Conservation (phyloP, 495 filamentous ascomycete species). For the Aspergillus coremiiformis region DNA sequence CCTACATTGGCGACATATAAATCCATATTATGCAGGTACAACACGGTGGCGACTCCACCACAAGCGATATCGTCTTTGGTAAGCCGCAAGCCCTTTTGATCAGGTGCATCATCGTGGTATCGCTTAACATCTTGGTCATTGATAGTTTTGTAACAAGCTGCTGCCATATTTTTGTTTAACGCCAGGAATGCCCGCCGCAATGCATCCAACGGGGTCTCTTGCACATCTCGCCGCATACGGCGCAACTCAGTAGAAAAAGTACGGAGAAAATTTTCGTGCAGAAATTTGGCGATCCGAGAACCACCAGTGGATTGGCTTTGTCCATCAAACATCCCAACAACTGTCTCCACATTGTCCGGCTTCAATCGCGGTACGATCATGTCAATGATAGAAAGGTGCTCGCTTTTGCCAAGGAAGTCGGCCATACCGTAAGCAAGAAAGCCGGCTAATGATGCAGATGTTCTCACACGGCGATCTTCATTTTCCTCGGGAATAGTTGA, state of each 20-base stretch:
- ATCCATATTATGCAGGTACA: slow-evolving; percentile 83
- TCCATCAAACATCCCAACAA: slow-evolving; percentile 93
- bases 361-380: slow-evolving; percentile 91
- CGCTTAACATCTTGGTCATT: slow-evolving; percentile 58
- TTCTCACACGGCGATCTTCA: slow-evolving; percentile 90
- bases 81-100: slow-evolving; percentile 55
- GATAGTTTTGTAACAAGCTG: slow-evolving; percentile 70
- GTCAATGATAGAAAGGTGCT: slow-evolving; percentile 95
- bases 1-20: slow-evolving; percentile 93
- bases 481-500: slow-evolving; percentile 89
- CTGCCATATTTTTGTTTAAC: slow-evolving; percentile 90
- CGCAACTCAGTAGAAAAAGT: slow-evolving; percentile 79
- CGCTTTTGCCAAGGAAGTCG: slow-evolving; percentile 85
- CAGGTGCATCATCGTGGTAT: slow-evolving; percentile 61
- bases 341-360: slow-evolving; percentile 81
- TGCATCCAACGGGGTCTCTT: slow-evolving; percentile 74
- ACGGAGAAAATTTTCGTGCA: slow-evolving; percentile 87
- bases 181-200: slow-evolving; percentile 78
- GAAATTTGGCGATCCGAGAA: slow-evolving; percentile 89
- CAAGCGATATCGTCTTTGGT: slow-evolving; percentile 81
- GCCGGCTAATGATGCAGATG: slow-evolving; percentile 87
- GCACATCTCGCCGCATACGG: slow-evolving; percentile 37
- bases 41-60: slow-evolving; percentile 84
- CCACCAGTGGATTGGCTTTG: slow-evolving; percentile 76
- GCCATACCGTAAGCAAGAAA: slow-evolving; percentile 93